Base-by-base conservation (phyloP, 2,329 filamentous ascomycete species). In the Fulvia fulva region DNA sequence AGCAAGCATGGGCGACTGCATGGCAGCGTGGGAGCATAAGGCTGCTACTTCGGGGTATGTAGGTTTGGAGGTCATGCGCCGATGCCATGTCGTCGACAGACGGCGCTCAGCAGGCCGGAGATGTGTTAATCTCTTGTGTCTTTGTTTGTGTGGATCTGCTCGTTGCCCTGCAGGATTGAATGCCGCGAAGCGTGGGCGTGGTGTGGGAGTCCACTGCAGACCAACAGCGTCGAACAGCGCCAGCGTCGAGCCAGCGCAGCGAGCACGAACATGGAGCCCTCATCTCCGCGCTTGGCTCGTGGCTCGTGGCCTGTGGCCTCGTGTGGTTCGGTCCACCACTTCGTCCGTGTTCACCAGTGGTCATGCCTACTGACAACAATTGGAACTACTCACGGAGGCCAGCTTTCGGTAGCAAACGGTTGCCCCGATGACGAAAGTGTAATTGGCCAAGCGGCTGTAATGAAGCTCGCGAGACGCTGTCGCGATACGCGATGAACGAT, bases 231-330 rank as follows among this genome's bases (percentile, higher is more conserved):
- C n/a, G n/a, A n/a, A n/a, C n/a, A n/a, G n/a, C n/a, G n/a, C n/a
- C n/a, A n/a, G n/a, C n/a, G n/a, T n/a, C n/a, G n/a, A n/a, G n/a
- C 23, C 16, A 41, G 12, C 34, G 25, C n/a, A 21, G 37, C 19
- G 9, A 49, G 53, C 53, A 55, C 16, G 19, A 55, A 25, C 21
- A 23, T 34, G 53, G 53, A 55, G 47, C 54, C 43, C 49, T 64
- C 28, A 60, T 32, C 60, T 64, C 60, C 57, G 58, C 51, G 53
- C 57, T 64, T 58, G 60, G 60, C 60, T 59, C 60, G 58, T 62
- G n/a, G 58, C 51, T 50, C 57, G 62, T 58, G 60, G 60, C 60
- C 57, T 58, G 58, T 62, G 62, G 57, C 57, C 56, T 57, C 34
- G 34, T 41, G 34, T 50, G 23, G 47, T 19, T 19, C 47, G 16